A percentile compares a stretch with the other conserved stretches of the same genome.
These are phyloP conservation scores for Penicillium atrosanguineum DNA, from an alignment of 495 filamentous ascomycete species.

Conservation along the genomic window DNA sequence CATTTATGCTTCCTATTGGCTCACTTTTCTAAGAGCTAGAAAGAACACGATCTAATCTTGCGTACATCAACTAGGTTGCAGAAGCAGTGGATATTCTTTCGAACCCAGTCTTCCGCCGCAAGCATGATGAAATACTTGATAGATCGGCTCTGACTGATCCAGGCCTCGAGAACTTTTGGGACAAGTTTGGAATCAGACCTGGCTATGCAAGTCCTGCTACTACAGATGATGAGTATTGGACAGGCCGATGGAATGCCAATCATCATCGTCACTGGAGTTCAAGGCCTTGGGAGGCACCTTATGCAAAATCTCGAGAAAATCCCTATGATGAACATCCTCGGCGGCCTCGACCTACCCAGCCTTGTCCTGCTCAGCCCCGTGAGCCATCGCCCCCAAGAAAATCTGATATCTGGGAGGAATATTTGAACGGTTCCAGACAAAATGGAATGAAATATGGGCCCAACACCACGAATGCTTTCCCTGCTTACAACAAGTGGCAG, in stretches of 20 bases:
- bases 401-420: not conserved
- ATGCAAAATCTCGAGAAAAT: not conserved
- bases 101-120: slow-evolving; percentile 24
- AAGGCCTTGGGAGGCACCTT: no score
- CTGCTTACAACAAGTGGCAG: not conserved
- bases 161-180: not conserved
- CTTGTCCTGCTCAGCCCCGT: no score
- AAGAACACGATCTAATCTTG: not conserved
- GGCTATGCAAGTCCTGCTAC: not conserved
- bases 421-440: not conserved
- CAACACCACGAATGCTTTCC: not conserved
- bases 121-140: slow-evolving; percentile 20
- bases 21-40: not conserved
- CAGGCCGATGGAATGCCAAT: not conserved
- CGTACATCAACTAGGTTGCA: slow-evolving; percentile 26
- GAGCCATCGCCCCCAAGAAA: not conserved
- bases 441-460: not conserved
- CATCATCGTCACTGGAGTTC: not conserved
- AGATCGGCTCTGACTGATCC: not conserved
- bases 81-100: slow-evolving; percentile 41
- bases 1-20: not conserved
- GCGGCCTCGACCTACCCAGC: no score
- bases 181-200: not conserved
- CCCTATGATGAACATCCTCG: not conserved
- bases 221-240: not conserved